Conservation (phyloP, 441 rosid genomes). For the Gossypium schwendimanii region DNA sequence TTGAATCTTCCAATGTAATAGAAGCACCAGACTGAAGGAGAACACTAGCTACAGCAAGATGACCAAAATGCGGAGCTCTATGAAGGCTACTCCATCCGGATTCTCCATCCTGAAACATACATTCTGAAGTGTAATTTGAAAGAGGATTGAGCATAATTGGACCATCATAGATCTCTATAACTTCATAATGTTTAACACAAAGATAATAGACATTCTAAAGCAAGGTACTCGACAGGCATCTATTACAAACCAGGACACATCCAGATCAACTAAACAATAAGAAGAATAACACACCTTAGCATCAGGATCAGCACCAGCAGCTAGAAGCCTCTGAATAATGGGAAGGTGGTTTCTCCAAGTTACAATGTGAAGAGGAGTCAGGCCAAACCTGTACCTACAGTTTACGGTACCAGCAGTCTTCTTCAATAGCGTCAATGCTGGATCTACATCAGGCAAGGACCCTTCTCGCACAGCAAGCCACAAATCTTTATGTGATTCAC, state of each 20-base stretch:
- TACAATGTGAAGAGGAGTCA: conserved; percentile 88
- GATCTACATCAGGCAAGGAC: conserved; percentile 77
- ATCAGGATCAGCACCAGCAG: conserved; percentile 97
- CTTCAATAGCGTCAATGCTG: conserved; percentile 54
- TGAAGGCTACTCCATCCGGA: conserved; percentile 99
- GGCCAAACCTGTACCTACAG: conserved; percentile 63
- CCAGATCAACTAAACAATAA: conserved; percentile 3
- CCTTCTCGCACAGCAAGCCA: conserved; percentile 77
- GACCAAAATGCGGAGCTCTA: conserved; percentile 94
- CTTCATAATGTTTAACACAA: neutral
- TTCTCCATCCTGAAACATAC: conserved; percentile 81
- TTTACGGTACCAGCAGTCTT: conserved; percentile 77
- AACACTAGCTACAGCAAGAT: conserved; percentile 88
- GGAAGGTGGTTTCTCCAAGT: conserved; percentile 97
- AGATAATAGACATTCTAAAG: neutral
- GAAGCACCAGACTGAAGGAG: conserved; percentile 83
- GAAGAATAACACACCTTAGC: conserved; percentile 64
- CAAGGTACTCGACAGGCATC: neutral
- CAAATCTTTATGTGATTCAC: conserved; percentile 54
- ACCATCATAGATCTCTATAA: neutral
- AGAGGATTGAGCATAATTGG: neutral
- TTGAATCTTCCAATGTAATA: conserved; percentile 61
- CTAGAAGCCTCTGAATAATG: conserved; percentile 75
- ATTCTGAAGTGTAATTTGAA: conserved; percentile 7
- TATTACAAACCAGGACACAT: neutral